Evolutionary conservation across 2,329 filamentous ascomycete genomes (phyloP).

Genomic region (Xenoacremonium recifei): DNA sequence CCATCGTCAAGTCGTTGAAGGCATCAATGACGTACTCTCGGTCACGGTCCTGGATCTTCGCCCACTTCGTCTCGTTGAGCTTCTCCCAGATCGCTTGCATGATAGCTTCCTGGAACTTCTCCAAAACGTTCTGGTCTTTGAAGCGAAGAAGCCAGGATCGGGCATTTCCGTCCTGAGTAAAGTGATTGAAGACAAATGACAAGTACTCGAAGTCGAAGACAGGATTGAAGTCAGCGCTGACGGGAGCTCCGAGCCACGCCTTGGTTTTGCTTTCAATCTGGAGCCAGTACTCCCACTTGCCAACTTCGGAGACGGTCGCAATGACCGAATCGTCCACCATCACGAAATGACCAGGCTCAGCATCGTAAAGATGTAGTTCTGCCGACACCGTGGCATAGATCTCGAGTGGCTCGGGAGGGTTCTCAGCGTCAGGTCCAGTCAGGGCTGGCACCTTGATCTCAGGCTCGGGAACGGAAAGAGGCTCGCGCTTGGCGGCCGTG

Average conservation of each 20-base stretch:
- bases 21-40: constrained; percentile 93
- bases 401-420: constrained; percentile 66
- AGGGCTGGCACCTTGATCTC: constrained; percentile 27
- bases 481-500: constrained; percentile 44
- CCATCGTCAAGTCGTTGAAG: constrained; percentile 92
- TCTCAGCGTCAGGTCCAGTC: constrained; percentile 19
- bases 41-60: constrained; percentile 87
- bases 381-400: constrained; percentile 73
- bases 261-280: constrained; percentile 74
- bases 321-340: constrained; percentile 73
- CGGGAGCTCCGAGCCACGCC: constrained; percentile 82
- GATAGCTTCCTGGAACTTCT: constrained; percentile 87
- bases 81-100: constrained; percentile 98
- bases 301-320: constrained; percentile 80
- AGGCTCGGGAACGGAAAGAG: constrained; percentile 29
- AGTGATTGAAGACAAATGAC: constrained; percentile 99
- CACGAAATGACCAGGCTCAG: constrained; percentile 80
- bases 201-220: constrained; percentile 99
- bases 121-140: constrained; percentile 75
- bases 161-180: constrained; percentile 80
- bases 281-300: constrained; percentile 94
- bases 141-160: constrained; percentile 96
- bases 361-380: constrained; percentile 93
- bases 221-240: constrained; percentile 90
- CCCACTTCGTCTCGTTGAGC: constrained; percentile 91